A percentile compares a stretch with the other conserved stretches of the same genome.
These are phyloP conservation scores for Prunus mongolica DNA, from an alignment of 306 rosid genomes.

Conservation along the genomic window DNA sequence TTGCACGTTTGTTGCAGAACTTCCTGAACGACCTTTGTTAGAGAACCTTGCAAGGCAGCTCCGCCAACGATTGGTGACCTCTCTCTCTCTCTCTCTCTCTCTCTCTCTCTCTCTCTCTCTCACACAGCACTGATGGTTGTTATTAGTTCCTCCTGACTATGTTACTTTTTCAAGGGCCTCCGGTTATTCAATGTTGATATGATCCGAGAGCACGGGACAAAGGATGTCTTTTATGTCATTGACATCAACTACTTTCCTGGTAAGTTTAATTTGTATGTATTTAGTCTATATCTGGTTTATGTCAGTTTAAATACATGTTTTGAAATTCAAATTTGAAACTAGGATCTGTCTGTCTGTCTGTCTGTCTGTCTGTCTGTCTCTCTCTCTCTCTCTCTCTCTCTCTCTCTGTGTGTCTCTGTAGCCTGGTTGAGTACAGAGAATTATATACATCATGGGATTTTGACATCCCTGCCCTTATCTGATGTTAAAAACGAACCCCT, in stretches of 20 bases:
- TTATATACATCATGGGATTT: no score
- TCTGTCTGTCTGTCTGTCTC: no score
- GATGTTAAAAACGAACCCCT: no score
- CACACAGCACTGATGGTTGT: neutral
- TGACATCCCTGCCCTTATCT: no score
- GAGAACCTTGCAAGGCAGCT: conserved; percentile 87
- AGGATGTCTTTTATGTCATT: conserved; percentile 68
- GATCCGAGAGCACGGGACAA: conserved; percentile 62
- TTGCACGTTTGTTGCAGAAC: conserved; percentile 51
- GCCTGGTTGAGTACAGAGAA: no score
- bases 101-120: neutral
- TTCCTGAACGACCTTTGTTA: conserved; percentile 77
- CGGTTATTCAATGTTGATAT: conserved; percentile 82
- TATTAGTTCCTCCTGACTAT: neutral
- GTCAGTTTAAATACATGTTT: neutral
- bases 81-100: neutral
- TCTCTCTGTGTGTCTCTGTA: no score
- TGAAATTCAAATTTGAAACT: neutral
- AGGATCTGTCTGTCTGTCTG: neutral
- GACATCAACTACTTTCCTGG: conserved; percentile 97
- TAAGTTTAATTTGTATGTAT: conserved; percentile 17
- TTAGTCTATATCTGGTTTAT: neutral
- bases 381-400: no score
- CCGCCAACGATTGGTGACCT: conserved; percentile 63
- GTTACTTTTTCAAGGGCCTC: conserved; percentile 53